Conservation (phyloP, 2,329 filamentous ascomycete genomes). For the Lecanicillium sp. region DNA sequence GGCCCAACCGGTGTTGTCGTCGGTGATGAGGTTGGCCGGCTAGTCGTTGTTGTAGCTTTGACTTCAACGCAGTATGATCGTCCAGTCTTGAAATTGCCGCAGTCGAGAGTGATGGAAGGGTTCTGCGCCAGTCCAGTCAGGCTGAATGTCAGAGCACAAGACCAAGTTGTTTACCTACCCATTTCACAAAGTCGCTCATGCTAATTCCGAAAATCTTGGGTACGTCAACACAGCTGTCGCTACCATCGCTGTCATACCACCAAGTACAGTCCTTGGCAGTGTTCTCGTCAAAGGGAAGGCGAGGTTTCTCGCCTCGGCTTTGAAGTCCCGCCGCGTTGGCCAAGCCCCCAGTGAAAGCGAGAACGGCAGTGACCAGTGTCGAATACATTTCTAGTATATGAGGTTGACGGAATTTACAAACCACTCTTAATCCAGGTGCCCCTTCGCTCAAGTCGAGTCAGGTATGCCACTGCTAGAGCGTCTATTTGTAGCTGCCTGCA, state of each 20-base stretch:
- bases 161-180: constrained; percentile 2
- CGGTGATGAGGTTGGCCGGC: background rate
- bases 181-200: constrained; percentile 3
- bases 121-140: constrained; percentile 2
- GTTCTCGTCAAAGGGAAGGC: constrained; percentile 1
- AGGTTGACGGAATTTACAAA: too few relatives aligned
- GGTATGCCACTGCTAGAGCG: too few relatives aligned
- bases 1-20: constrained; percentile 2
- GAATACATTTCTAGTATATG: too few relatives aligned
- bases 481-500: too few relatives aligned
- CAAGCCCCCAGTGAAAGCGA: background rate
- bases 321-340: background rate
- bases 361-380: too few relatives aligned
- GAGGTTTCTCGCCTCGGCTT: background rate
- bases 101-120: constrained; percentile 6
- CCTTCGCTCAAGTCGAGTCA: too few relatives aligned
- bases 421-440: too few relatives aligned
- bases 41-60: constrained; percentile 1
- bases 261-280: constrained; percentile 4
- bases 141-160: background rate
- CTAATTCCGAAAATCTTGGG: background rate
- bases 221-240: constrained; percentile 2
- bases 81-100: constrained; percentile 1
- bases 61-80: constrained; percentile 7
- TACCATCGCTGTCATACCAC: constrained; percentile 3